A percentile compares a stretch with the other conserved stretches of the same genome.
phyloP scores from a whole-genome alignment of 2,329 filamentous ascomycete species.

The Scedosporium minutisporum region DNA sequence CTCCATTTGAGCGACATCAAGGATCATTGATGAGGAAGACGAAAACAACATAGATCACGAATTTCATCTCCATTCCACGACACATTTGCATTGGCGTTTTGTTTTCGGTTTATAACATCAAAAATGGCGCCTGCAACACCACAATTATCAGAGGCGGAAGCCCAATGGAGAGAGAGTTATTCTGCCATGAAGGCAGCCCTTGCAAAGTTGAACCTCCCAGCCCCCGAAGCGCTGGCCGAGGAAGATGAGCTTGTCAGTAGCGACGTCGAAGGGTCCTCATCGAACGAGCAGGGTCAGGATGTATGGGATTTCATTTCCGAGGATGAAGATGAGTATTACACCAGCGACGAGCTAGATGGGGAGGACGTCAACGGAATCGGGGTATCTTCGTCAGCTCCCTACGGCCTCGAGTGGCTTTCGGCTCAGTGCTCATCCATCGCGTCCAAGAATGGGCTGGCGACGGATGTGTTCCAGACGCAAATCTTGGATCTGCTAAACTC shows the following conservation, averaged over 20 bases:
- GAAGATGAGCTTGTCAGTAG: conserved; percentile 51
- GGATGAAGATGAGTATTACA: conserved; percentile 47
- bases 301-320: conserved; percentile 90
- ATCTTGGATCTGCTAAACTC: conserved; percentile 66
- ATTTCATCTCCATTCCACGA: neutral
- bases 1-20: neutral
- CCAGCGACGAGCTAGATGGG: conserved; percentile 53
- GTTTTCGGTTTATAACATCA: neutral
- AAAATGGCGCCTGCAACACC: conserved; percentile 26
- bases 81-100: neutral
- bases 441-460: conserved; percentile 54
- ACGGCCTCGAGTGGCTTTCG: conserved; percentile 61
- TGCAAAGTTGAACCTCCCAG: conserved; percentile 54
- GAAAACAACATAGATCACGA: too few relatives aligned
- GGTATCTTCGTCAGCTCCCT: conserved; percentile 22
- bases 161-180: conserved; percentile 77
- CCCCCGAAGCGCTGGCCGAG: conserved; percentile 27
- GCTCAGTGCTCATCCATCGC: conserved; percentile 60
- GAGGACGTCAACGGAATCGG: conserved; percentile 18
- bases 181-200: conserved; percentile 79
- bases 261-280: conserved; percentile 46
- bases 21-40: too few relatives aligned
- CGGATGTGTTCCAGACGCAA: conserved; percentile 66
- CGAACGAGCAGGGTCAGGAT: conserved; percentile 61
- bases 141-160: conserved; percentile 44